These are phyloP conservation scores for Cladophialophora yegresii DNA, from an alignment of 2,329 filamentous ascomycete species.

Conservation along the genomic window DNA sequence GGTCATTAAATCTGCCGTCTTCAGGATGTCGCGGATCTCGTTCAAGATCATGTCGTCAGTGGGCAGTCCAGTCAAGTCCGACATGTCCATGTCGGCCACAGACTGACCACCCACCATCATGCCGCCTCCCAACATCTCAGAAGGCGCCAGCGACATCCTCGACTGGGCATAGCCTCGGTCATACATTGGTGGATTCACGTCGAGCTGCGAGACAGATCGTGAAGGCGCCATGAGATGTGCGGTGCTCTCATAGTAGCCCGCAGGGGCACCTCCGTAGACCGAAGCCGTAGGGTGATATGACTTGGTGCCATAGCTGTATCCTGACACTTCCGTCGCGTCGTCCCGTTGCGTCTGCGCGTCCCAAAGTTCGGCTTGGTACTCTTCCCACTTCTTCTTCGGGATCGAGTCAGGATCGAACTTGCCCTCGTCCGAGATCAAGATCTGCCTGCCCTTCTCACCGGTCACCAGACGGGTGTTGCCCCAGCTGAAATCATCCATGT, in stretches of 20 bases:
- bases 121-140: slow-evolving; percentile 68
- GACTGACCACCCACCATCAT: slow-evolving; percentile 65
- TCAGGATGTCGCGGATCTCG: slow-evolving; percentile 91
- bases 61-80: slow-evolving; percentile 73
- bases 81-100: slow-evolving; percentile 72
- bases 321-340: slow-evolving; percentile 84
- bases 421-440: slow-evolving; percentile 93
- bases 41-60: slow-evolving; percentile 86
- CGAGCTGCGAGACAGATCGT: slow-evolving; percentile 62
- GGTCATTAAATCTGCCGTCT: slow-evolving; percentile 91
- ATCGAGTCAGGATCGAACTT: slow-evolving; percentile 94
- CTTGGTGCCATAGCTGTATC: slow-evolving; percentile 91
- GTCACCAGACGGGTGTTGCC: slow-evolving; percentile 97
- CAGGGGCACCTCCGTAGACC: slow-evolving; percentile 73
- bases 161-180: slow-evolving; percentile 55
- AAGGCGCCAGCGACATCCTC: slow-evolving; percentile 78
- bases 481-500: slow-evolving; percentile 99
- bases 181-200: slow-evolving; percentile 52
- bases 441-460: slow-evolving; percentile 87
- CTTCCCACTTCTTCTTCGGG: slow-evolving; percentile 98
- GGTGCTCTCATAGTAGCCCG: slow-evolving; percentile 34
- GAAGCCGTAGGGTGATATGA: slow-evolving; percentile 63
- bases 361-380: slow-evolving; percentile 98
- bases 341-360: slow-evolving; percentile 82
- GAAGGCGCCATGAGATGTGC: slow-evolving; percentile 55